These are phyloP conservation scores for Fraxinus sp. DNA, from an alignment of 305 asterid genomes.

Conservation along the genomic window DNA sequence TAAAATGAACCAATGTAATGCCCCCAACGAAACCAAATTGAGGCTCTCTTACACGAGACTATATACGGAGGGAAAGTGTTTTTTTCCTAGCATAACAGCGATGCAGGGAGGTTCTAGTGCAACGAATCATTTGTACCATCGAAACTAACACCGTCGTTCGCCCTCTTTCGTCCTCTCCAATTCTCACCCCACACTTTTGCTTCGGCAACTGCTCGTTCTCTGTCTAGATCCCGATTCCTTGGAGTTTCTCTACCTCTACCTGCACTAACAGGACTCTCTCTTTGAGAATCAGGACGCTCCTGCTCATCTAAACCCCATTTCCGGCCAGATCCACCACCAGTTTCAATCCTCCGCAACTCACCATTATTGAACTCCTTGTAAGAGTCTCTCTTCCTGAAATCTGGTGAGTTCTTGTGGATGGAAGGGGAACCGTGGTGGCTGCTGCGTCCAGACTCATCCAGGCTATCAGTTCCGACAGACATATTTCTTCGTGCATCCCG, in stretches of 20 bases:
- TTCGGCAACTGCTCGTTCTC: constrained; percentile 90
- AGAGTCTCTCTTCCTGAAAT: constrained; percentile 57
- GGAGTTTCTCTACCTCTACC: constrained; percentile 60
- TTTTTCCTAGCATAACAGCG: background rate
- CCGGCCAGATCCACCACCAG: constrained; percentile 63
- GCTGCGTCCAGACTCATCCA: constrained; percentile 40
- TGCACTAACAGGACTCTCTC: constrained; percentile 66
- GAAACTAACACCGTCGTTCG: constrained; percentile 43
- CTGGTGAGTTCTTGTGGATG: constrained; percentile 64
- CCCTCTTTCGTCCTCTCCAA: constrained; percentile 75
- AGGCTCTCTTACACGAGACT: background rate
- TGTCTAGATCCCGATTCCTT: constrained; percentile 67
- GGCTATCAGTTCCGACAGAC: constrained; percentile 47
- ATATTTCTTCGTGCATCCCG: constrained; percentile 51
- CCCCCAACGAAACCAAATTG: constrained; percentile 7
- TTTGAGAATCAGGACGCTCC: constrained; percentile 54
- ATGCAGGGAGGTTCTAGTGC: background rate
- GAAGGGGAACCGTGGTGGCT: constrained; percentile 64
- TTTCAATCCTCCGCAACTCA: constrained; percentile 58
- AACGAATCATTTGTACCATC: constrained; percentile 55
- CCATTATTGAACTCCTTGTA: constrained; percentile 40
- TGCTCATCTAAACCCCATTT: constrained; percentile 68
- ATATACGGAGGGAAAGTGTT: background rate
- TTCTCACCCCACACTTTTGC: constrained; percentile 97
- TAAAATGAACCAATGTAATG: constrained; percentile 3